Base-by-base conservation (phyloP, 345 rosid genomes). In the Populus nigra region DNA sequence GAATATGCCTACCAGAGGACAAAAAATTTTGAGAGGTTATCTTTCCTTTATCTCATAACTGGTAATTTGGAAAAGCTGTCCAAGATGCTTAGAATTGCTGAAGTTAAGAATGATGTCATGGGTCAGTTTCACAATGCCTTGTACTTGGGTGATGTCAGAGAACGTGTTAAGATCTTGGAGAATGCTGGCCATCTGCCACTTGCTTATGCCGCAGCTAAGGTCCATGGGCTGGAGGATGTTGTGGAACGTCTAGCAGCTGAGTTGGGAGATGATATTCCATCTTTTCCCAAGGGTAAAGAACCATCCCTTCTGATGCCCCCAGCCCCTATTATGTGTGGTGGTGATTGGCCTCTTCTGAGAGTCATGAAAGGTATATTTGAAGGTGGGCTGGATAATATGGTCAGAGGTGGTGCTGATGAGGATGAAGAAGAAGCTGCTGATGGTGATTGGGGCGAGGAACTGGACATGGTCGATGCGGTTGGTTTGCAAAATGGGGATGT, bases 281-380 rank as follows among this genome's bases (percentile, higher is more conserved):
- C 89, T 23, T 79, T 93, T 77, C 94, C 98, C 0, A 88, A 89
- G 86, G 94, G 91, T 27, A 93, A 90, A 84, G 70, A 29, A 72
- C 88, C 92, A 1, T 90, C 96, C 59, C 93, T 95, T 76, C 87
- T 95, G 75, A 86, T 90, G 88, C 97, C 98, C 22, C 96, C 97
- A 2, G 22, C 88, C 43, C 98, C 99, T 1, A 74, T 95, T 27
- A 82, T 88, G 73, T 84, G 91, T 80, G 95, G 94, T 68, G 93
- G 94, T 85, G 99, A 95, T 84, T 95, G 99, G 99, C 98, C 99
- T 8, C 94, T 95, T 77, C 86, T 95, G 47, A 89, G 99, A 86
- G 99, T 93, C 73, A 82, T 91, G 91, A 91, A 87, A 87, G 99
- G 99, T 57, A 89, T 95, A 76, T 95, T 95, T 77, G 97, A 95